Base-by-base conservation (phyloP, 2,329 filamentous ascomycete species). In the Phialocephala subalpina region DNA sequence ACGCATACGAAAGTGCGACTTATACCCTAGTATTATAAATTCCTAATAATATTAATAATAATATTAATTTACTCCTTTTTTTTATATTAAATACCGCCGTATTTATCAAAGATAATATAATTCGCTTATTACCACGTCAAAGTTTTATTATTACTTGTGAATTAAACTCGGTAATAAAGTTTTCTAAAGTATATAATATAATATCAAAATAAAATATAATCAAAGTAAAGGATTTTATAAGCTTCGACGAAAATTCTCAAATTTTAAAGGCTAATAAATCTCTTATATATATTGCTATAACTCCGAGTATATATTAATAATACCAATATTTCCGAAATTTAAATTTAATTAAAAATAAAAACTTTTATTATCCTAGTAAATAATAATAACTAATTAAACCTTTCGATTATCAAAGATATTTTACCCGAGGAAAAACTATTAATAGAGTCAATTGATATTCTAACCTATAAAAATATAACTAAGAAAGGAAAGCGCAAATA, bases 301-400 rank as follows among this genome's bases (percentile, higher is more conserved):
- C 33, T 65, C 63, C 49, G 29, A 65, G 63, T 65, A 65, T 65
- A 36, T 62, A 40, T 65, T 62, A 65, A 65, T 62, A 62, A 65
- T 42, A 65, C 49, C 25, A 38, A 65, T 65, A 58, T 65, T 65
- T 65, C 22, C 42, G 45, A 64, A 49, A 45, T 20, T 62, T 62
- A 20, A 62, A 49, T 56, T 29, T 62, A 47, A 62, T 20, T 55
- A 55, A 61, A 55, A 49, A 62, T 55, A 62, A 18, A 47, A 62
- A 35, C 49, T 62, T 55, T 62, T 62, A 62, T 55, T 62, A 25
- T 47, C 20, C 40, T 29, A 62, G 60, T 20, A 18, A 47, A 62
- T 35, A 29, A 60, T 20, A 60, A 42, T 60, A 18, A 60, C 36
- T 60, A 18, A 40, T 25, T 60, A 20, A 40, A 60, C 42, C 58